phyloP scores from a whole-genome alignment of 139 green algal species.

The Coelastrella sp. region DNA sequence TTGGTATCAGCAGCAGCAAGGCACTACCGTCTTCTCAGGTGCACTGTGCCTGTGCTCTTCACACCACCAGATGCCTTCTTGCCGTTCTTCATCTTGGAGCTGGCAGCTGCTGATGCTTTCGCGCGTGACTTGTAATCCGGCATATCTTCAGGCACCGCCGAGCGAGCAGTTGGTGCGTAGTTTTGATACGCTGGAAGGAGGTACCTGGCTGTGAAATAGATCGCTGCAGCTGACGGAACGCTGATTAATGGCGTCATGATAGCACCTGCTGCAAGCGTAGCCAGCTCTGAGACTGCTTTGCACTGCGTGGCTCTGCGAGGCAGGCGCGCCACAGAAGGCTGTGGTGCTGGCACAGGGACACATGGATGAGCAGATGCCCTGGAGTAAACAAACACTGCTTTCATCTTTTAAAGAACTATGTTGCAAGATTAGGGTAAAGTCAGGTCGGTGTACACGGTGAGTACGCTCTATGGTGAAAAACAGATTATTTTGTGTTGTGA shows the following conservation, averaged over 20 bases:
- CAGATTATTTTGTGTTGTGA: too few species aligned
- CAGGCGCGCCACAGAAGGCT: neutral
- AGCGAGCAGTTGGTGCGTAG: neutral
- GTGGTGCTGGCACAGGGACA: neutral
- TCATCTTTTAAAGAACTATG: neutral
- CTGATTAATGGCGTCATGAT: neutral
- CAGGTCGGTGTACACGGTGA: neutral
- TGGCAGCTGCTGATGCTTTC: neutral
- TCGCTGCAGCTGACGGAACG: neutral
- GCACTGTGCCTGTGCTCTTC: neutral
- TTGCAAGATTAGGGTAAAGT: neutral
- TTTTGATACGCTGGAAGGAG: neutral
- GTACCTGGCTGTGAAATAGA: neutral
- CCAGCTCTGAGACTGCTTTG: neutral
- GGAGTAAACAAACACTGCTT: neutral
- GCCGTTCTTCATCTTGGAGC: neutral
- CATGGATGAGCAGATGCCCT: neutral
- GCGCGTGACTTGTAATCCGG: neutral
- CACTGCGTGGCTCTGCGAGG: neutral
- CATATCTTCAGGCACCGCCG: neutral
- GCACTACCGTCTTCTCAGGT: neutral
- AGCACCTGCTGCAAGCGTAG: neutral
- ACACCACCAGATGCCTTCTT: neutral
- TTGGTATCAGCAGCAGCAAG: neutral
- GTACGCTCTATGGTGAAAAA: neutral